phyloP scores from a whole-genome alignment of 225 moss, liverwort and hornwort genomes.

The Rhytidiadelphus loreus region DNA sequence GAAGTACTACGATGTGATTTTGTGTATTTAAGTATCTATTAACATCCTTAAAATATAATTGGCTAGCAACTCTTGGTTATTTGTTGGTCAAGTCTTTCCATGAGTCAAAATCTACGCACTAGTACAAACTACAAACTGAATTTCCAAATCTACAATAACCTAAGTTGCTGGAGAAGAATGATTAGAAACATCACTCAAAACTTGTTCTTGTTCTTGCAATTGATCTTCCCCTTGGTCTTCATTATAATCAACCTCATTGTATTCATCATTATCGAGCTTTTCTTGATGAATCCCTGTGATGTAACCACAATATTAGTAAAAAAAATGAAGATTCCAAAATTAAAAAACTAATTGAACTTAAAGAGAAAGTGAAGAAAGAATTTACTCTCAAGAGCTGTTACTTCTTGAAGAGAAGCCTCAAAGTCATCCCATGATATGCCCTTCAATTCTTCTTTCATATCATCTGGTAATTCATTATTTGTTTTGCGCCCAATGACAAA shows the following conservation, averaged over 20 bases:
- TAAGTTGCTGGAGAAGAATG: conserved; percentile 6
- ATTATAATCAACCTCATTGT: conserved; percentile 13
- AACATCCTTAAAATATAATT: not conserved
- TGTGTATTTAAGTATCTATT: not conserved
- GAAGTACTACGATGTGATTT: not conserved
- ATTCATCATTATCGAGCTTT: conserved; percentile 3
- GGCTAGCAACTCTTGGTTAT: not conserved
- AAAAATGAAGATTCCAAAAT: not conserved
- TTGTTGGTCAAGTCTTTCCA: not conserved
- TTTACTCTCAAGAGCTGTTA: conserved; percentile 26
- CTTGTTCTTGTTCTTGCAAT: conserved; percentile 23
- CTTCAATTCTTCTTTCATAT: conserved; percentile 37
- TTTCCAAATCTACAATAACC: not conserved
- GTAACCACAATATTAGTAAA: not conserved
- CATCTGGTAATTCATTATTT: conserved; percentile 40
- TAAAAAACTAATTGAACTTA: not conserved
- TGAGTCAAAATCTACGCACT: not conserved
- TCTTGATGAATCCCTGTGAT: conserved; percentile 27
- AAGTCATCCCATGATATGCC: conserved; percentile 48
- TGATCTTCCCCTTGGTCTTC: conserved; percentile 8
- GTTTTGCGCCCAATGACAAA: conserved; percentile 53
- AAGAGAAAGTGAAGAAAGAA: not conserved
- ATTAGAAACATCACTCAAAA: conserved; percentile 25
- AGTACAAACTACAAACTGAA: not conserved
- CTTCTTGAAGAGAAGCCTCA: conserved; percentile 41